Evolutionary conservation across 2,329 filamentous ascomycete genomes (phyloP).

Genomic region (Colletotrichum camelliae): DNA sequence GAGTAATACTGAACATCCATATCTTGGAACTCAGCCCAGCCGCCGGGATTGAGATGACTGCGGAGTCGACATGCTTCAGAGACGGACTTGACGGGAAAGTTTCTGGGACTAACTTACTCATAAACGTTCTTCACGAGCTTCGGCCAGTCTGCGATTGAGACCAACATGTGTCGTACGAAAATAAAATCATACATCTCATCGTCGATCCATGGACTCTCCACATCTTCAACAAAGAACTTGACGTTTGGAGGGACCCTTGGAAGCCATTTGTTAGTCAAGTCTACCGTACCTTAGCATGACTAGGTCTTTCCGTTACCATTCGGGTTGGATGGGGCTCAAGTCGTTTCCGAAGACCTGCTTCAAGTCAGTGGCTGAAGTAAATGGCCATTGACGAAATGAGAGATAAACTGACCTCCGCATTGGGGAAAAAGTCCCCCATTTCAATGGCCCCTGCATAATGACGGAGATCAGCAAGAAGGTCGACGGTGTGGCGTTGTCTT

Average conservation of each 20-base stretch:
- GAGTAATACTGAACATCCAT: not conserved
- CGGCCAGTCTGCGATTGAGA: slow-evolving; percentile 36
- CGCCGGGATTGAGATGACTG: slow-evolving; percentile 32
- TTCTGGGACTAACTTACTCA: slow-evolving; percentile 15
- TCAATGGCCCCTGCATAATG: slow-evolving; percentile 44
- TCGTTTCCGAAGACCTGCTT: slow-evolving; percentile 39
- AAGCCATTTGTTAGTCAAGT: not conserved
- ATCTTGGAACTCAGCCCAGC: not conserved
- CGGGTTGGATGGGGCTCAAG: slow-evolving; percentile 35
- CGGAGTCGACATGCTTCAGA: too few species aligned
- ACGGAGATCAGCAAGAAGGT: not conserved
- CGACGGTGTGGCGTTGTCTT: fast-evolving
- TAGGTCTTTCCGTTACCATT: slow-evolving; percentile 16
- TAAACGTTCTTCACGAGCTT: slow-evolving; percentile 26
- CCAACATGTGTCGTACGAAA: slow-evolving; percentile 38
- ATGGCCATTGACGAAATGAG: not conserved
- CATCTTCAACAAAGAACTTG: slow-evolving; percentile 41
- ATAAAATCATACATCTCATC: slow-evolving; percentile 37
- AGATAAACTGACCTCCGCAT: not conserved
- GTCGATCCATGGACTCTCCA: slow-evolving; percentile 32
- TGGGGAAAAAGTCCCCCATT: slow-evolving; percentile 18
- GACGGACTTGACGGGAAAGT: not conserved
- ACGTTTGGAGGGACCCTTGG: slow-evolving; percentile 35
- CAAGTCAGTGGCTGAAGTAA: too few species aligned
- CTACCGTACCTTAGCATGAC: too few species aligned